Evolutionary conservation across 2,329 filamentous ascomycete genomes (phyloP), one percentile per base, ranked within the genome.

Genomic region (Periconia macrospinosa): DNA sequence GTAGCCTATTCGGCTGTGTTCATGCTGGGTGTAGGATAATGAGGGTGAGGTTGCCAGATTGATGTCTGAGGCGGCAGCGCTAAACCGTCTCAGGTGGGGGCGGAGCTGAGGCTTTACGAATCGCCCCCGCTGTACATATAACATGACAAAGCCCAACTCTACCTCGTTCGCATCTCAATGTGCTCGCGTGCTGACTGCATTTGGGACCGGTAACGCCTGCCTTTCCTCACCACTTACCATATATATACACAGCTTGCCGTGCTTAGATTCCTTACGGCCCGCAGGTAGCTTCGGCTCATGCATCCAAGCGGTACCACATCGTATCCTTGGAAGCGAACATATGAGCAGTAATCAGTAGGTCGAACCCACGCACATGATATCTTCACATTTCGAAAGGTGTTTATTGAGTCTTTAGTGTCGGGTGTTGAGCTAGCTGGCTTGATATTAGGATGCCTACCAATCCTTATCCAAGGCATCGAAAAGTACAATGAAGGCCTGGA

Each of bases 401-500:
- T 27, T 37, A 35, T 47, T 17, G 8, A n/a, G 14, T 20, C 40
- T 43, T 43, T 35, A 7, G 71, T 72, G 69, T 69, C 65, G 48
- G 70, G 68, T 15, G 48, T 72, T 5, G 69, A 72, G 42, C 46
- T 71, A 37, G 68, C 68, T 17, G 70, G 69, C 7, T 55, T 73
- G 18, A 63, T 72, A 1, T 59, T 77, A n/a, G 75, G 71, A 33
- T 63, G 67, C 20, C 52, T 78, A 8, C 75, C 75, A 6, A 50
- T 78, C 1, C 53, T 77, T 6, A 71, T 77, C 17, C 63, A 68
- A 55, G 66, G 62, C 2, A 65, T 68, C n/a, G 71, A 75, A 37
- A 65, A 65, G 35, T 76, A 76, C 47, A 70, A 74, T 41, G 70
- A 74, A 42, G 71, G 75, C 2, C 61, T 76, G 2, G 72, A 76